Base-by-base conservation (phyloP, 306 rosid species). In the Glycine soja region DNA sequence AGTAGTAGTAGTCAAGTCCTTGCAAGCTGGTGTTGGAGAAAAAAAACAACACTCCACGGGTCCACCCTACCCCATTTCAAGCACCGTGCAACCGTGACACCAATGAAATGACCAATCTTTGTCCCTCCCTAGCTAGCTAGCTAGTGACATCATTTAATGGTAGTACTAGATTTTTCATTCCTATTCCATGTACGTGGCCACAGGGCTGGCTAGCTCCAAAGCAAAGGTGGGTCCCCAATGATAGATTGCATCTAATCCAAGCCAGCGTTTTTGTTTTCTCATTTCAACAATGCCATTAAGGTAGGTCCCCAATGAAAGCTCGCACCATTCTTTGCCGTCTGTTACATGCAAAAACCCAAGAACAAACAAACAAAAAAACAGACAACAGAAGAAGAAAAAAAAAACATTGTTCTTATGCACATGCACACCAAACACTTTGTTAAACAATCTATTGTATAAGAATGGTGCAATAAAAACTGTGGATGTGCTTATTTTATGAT, bases 271-370 rank as follows among this genome's bases (percentile, higher is more conserved):
- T 43, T 7, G 3, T 15, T 67, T 38, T 53, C 77, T 15, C 77
- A 54, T 53, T 18, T 38, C 66, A 53, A 52, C 77, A 36, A 51
- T 9, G 73, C 10, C 76, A 69, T n/a, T 69, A 57, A 57, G 32
- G 38, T 42, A 68, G 72, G 83, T 77, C 76, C 40, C 40, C 10
- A 9, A 8, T 72, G 14, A 63, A 38, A 40, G 10, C 16, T 43
- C 45, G 61, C 80, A 30, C 57, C 80, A 8, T 15, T 72, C 56
- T 52, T 16, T 54, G 66, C 50, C 11, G 18, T 73, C 47, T 48
- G 59, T 64, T 42, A 18, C 69, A 79, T 68, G 78, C 65, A 57
- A 70, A 66, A 78, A 70, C 45, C 54, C 80, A 79, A 57, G 62
- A 56, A 24, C 70, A 77, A 52, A 40, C 5, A 72, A 36, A 38